These are phyloP conservation scores for Candida freyschussii DNA, from an alignment of 1,139 yeast genomes.

Conservation along the genomic window DNA sequence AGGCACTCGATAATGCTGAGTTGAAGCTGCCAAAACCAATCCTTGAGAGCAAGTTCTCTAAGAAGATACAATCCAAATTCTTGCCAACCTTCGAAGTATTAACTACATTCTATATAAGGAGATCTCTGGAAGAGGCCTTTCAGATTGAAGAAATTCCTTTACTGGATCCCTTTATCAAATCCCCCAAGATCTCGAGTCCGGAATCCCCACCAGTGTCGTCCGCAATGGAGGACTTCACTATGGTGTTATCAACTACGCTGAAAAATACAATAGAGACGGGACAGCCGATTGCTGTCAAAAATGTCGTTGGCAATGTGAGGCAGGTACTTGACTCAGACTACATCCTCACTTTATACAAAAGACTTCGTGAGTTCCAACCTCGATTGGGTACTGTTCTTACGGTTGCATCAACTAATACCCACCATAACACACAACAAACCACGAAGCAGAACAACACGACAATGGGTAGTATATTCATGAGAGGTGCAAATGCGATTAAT, in stretches of 20 bases:
- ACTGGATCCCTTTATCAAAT: constrained; percentile 25
- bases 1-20: constrained; percentile 19
- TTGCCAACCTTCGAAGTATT: constrained; percentile 61
- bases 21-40: constrained; percentile 50
- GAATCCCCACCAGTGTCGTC: constrained; percentile 62
- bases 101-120: constrained; percentile 61
- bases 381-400: constrained; percentile 36
- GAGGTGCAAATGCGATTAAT: constrained; percentile 27
- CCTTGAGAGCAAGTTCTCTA: constrained; percentile 53
- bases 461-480: constrained; percentile 25
- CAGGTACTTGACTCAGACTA: constrained; percentile 45
- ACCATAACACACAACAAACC: constrained; percentile 10
- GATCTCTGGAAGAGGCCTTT: constrained; percentile 80
- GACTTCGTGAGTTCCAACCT: constrained; percentile 54
- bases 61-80: constrained; percentile 50
- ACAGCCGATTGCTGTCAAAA: constrained; percentile 48
- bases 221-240: constrained; percentile 77
- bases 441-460: constrained; percentile 11
- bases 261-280: constrained; percentile 60
- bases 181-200: constrained; percentile 15
- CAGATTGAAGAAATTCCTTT: constrained; percentile 72
- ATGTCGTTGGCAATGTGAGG: constrained; percentile 41
- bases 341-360: constrained; percentile 42
- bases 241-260: constrained; percentile 65
- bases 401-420: constrained; percentile 11